These are phyloP conservation scores for Megacollybia marginata DNA, from an alignment of 768 basidiomycete species.

Conservation along the genomic window DNA sequence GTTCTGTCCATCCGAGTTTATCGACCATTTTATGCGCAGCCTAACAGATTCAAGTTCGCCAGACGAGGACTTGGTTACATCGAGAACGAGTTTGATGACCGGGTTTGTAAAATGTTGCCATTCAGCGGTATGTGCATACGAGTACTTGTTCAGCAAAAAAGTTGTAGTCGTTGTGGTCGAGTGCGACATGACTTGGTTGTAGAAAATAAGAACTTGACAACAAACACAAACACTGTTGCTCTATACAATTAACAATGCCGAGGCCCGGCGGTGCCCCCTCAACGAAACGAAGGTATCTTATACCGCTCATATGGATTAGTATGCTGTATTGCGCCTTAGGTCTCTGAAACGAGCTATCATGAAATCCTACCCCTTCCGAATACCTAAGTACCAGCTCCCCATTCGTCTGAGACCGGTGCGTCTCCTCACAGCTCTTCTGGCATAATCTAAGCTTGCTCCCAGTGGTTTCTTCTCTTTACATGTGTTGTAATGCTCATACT, in stretches of 20 bases:
- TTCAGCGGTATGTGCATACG: constrained; percentile 58
- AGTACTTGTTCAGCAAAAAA: constrained; percentile 58
- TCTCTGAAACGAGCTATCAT: constrained; percentile 35
- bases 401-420: constrained; percentile 63
- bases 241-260: too few species aligned
- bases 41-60: constrained; percentile 56
- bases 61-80: constrained; percentile 43
- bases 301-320: too few species aligned
- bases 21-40: constrained; percentile 57
- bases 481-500: constrained; percentile 58
- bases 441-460: too few species aligned
- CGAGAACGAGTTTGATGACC: constrained; percentile 51
- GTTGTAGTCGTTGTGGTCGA: constrained; percentile 54
- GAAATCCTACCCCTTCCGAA: constrained; percentile 57
- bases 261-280: too few species aligned
- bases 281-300: too few species aligned
- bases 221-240: too few species aligned
- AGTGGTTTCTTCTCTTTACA: constrained; percentile 84
- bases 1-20: constrained; percentile 36
- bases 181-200: constrained; percentile 19
- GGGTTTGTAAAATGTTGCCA: constrained; percentile 82
- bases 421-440: neutral
- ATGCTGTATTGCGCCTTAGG: too few species aligned
- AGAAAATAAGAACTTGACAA: too few species aligned
- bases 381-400: constrained; percentile 66